Conservation (phyloP, 192 early-diverging fungal species). For the Backusella sp. region DNA sequence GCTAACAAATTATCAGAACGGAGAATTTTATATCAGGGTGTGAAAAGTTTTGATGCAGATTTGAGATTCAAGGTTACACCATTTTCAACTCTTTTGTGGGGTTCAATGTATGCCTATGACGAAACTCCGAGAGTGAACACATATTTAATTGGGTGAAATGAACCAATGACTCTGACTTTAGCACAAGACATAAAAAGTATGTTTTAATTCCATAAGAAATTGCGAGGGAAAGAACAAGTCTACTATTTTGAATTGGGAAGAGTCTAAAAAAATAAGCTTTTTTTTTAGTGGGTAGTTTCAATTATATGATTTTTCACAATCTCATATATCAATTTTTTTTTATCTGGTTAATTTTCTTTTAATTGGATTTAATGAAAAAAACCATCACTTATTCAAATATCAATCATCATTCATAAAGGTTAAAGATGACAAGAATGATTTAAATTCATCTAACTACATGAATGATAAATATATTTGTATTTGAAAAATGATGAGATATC, state of each 20-base stretch:
- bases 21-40: conserved; percentile 3
- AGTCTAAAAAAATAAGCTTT: not conserved
- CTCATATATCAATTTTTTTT: too few species aligned
- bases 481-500: too few species aligned
- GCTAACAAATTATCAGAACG: conserved; percentile 5
- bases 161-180: not conserved
- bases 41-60: not conserved
- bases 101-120: not conserved
- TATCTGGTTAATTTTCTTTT: too few species aligned
- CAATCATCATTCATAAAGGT: too few species aligned
- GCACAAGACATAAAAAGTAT: not conserved
- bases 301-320: too few species aligned
- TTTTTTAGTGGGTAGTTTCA: not conserved
- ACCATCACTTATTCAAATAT: too few species aligned
- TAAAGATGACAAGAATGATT: too few species aligned
- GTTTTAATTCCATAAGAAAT: not conserved
- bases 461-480: too few species aligned
- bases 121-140: not conserved
- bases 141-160: not conserved
- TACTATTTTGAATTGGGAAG: not conserved
- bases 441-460: too few species aligned
- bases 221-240: not conserved
- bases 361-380: too few species aligned
- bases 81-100: not conserved
- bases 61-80: not conserved